Conservation (phyloP, 768 basidiomycete genomes). For the Psilocybe cubensis region DNA sequence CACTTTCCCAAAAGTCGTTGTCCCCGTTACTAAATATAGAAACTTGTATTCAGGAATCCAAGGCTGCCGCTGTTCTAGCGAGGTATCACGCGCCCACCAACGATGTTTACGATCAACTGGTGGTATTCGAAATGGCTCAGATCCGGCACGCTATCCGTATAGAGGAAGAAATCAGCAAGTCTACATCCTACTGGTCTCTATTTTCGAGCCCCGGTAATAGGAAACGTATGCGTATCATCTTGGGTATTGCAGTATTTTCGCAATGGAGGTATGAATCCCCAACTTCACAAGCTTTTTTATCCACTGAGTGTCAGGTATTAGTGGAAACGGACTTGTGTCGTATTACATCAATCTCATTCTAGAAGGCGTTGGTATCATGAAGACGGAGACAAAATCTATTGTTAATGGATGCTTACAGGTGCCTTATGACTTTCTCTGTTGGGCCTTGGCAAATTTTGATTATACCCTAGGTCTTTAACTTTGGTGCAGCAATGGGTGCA, state of each 20-base stretch:
- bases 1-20: no score
- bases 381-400: conserved; percentile 46
- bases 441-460: no score
- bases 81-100: conserved; percentile 71
- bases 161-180: conserved; percentile 57
- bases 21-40: no score
- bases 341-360: conserved; percentile 77
- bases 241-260: conserved; percentile 69
- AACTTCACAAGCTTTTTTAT: neutral
- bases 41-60: conserved; percentile 58
- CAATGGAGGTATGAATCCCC: conserved; percentile 77
- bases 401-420: conserved; percentile 31
- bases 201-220: conserved; percentile 69
- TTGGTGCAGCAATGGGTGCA: conserved; percentile 59
- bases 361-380: conserved; percentile 62
- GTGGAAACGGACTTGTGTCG: conserved; percentile 71
- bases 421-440: no score
- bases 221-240: conserved; percentile 67
- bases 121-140: conserved; percentile 61
- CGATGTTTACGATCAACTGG: conserved; percentile 62
- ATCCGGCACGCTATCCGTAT: conserved; percentile 69
- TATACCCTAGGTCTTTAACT: no score
- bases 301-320: conserved; percentile 19
- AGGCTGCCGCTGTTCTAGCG: conserved; percentile 65
- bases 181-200: conserved; percentile 53